Conservation (phyloP, 1,284 basidiomycete species). For the Boletus semigastroideus region DNA sequence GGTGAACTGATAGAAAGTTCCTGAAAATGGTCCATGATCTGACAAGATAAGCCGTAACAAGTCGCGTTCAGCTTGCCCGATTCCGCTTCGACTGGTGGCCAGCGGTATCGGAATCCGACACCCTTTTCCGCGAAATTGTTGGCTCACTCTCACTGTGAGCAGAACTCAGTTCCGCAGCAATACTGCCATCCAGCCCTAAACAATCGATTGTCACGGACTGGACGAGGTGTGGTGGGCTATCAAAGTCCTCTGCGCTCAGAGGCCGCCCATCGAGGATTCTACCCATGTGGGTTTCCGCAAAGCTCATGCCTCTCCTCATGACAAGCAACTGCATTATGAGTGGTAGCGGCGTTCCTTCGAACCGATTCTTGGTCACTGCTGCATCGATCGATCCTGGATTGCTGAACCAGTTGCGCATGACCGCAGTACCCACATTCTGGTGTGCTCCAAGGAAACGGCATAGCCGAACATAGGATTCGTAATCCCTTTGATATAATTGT, state of each 20-base stretch:
- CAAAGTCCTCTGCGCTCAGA: neutral
- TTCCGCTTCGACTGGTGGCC: neutral
- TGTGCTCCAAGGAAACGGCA: neutral
- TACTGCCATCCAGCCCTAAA: neutral
- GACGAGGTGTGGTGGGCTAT: neutral
- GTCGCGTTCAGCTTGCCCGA: neutral
- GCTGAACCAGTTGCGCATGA: neutral
- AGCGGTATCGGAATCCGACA: neutral
- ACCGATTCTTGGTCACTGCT: neutral
- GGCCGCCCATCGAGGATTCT: neutral
- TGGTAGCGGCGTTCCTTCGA: neutral
- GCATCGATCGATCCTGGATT: neutral
- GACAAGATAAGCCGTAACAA: neutral
- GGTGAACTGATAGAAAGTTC: too few relatives aligned
- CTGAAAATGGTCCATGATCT: too few relatives aligned
- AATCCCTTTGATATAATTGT: neutral
- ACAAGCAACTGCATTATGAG: neutral
- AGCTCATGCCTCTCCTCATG: neutral
- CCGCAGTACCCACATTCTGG: neutral
- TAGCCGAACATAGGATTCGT: neutral
- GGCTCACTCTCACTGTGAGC: neutral
- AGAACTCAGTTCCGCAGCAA: neutral
- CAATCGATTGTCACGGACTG: neutral
- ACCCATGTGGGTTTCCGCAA: neutral
- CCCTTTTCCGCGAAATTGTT: neutral